phyloP scores from a whole-genome alignment of 1,284 basidiomycete species.

The Blastosporella zonata region DNA sequence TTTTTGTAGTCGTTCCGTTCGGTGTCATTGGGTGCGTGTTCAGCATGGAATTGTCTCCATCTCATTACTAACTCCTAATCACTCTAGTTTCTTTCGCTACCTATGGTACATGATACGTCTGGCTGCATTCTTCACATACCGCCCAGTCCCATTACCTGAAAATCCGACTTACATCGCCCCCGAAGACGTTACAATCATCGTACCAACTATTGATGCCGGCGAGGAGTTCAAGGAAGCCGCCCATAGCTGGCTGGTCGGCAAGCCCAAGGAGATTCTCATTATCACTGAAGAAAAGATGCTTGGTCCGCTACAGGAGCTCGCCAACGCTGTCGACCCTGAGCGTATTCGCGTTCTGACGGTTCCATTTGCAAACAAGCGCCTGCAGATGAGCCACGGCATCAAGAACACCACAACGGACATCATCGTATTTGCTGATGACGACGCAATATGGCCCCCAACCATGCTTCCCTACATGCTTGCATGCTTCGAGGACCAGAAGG shows the following conservation, averaged over 20 bases:
- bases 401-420: conserved; percentile 88
- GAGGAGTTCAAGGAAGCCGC: conserved; percentile 94
- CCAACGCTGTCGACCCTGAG: conserved; percentile 79
- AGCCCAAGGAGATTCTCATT: conserved; percentile 91
- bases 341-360: conserved; percentile 86
- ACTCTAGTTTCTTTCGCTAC: conserved; percentile 80
- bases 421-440: conserved; percentile 94
- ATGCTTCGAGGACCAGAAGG: conserved; percentile 90
- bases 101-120: conserved; percentile 87
- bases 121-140: conserved; percentile 71
- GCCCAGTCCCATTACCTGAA: conserved; percentile 81
- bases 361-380: conserved; percentile 88
- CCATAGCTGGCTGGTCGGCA: conserved; percentile 84
- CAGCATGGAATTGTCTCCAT: not conserved
- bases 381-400: conserved; percentile 92
- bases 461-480: conserved; percentile 82
- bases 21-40: conserved; percentile 80
- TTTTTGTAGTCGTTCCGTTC: conserved; percentile 74
- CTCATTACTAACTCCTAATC: not conserved
- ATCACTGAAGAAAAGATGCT: conserved; percentile 91
- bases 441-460: conserved; percentile 91
- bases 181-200: conserved; percentile 93
- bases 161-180: conserved; percentile 85
- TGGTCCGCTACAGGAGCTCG: conserved; percentile 82
- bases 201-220: conserved; percentile 91